phyloP scores from a whole-genome alignment of 1,139 yeast genomes.

The Debaryomyces nepalensis region DNA sequence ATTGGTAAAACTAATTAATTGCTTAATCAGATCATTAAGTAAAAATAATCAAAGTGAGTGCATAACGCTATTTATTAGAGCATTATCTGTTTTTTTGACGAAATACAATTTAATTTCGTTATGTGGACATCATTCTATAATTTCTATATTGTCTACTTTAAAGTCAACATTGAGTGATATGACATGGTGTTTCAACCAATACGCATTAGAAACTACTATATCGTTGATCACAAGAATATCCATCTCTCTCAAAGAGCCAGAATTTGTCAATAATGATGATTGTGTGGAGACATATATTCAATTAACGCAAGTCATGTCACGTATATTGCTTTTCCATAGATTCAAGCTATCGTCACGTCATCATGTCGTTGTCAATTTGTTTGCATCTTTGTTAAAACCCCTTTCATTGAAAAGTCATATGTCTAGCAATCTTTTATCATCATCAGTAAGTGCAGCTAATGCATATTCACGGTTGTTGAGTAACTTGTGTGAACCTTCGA shows the following conservation, averaged over 20 bases:
- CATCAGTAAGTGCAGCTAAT: conserved; percentile 37
- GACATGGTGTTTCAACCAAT: conserved; percentile 70
- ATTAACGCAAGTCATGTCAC: conserved; percentile 54
- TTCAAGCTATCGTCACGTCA: conserved; percentile 72
- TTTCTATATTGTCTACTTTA: conserved; percentile 26
- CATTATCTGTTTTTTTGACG: conserved; percentile 10
- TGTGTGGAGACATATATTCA: conserved; percentile 33
- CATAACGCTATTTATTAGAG: conserved; percentile 4
- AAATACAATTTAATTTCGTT: conserved; percentile 9
- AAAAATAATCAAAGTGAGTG: conserved; percentile 14
- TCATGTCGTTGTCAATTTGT: conserved; percentile 59
- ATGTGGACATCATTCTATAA: conserved; percentile 7
- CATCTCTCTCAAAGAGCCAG: conserved; percentile 3
- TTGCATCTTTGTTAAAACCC: conserved; percentile 53
- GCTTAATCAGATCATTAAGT: conserved; percentile 13
- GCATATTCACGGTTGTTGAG: conserved; percentile 62
- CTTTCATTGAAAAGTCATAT: conserved; percentile 34
- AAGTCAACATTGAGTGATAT: conserved; percentile 50
- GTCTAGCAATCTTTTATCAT: background rate
- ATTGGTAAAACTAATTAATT: conserved; percentile 13
- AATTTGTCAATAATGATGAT: conserved; percentile 18
- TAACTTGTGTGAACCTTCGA: conserved; percentile 74
- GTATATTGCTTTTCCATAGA: conserved; percentile 67
- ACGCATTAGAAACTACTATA: conserved; percentile 59
- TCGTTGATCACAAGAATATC: conserved; percentile 37